Evolutionary conservation across 306 rosid genomes (phyloP), one percentile per base, ranked within the genome.

Genomic region (Alnus glutinosa): DNA sequence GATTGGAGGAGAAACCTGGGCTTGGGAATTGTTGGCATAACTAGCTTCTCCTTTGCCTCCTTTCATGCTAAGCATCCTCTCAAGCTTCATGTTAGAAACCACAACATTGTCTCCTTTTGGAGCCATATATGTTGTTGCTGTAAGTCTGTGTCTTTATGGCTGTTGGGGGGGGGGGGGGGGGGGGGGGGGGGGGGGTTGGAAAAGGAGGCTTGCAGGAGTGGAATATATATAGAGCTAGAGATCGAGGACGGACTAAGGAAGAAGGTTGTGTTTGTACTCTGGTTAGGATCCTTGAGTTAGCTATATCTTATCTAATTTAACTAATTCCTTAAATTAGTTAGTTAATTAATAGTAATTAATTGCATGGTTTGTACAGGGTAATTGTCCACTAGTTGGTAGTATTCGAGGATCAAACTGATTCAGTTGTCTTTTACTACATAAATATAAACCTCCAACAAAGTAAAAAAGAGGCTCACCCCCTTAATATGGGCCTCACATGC

Each of bases 21-120:
- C 98, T 89, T 91, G 94, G 67, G 99, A 95, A 85, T 92, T 95
- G 88, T 90, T 93, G 90, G 97, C 99, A 76, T 95, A 95, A 84
- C 99, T 95, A 7, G 85, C 79, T 63, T 91, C 99, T 73, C 98
- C 99, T 81, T 93, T 93, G 62, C 99, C 99, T 74, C 99, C 98
- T 87, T 93, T 95, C 99, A 95, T 95, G 92, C 97, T 78, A 36
- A 95, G 85, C 79, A 93, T 71, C 78, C 85, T 90, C 82, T 95
- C 99, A 4, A 95, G 92, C 55, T 95, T 86, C 86, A 93, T 85
- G 52, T 79, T 90, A 48, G 98, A 89, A 75, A 93, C 93, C 32
- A 90, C 93, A 79, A 88, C 90, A 68, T 93, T 86, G 73, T 95
- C 92, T 76, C 92, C 94, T 78, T 79, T 87, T 18, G 80, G 86